Base-by-base conservation (phyloP, 2,329 filamentous ascomycete genomes). In the Aspergillus sp. region DNA sequence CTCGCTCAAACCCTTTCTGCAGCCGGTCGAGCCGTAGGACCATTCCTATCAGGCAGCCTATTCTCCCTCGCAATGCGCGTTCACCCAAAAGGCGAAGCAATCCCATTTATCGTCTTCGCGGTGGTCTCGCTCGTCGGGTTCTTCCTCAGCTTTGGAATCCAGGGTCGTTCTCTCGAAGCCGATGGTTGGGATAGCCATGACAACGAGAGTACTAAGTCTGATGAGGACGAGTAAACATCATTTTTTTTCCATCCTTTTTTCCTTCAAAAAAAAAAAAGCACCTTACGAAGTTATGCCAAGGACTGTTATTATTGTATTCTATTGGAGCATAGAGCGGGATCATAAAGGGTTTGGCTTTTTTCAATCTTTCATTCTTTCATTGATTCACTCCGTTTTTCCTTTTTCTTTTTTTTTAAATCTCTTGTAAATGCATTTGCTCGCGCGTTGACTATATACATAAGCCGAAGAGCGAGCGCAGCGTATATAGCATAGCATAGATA, bases 1-100 rank as follows among this genome's bases (percentile, higher is more conserved):
- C 83, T 98, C 33, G 95, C 95, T 0, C 95, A 99, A 74, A 96
- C 92, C 0, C 85, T 99, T 0, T 96, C 91, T 0, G 95, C 95
- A 0, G 91, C 90, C 0, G 95, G 95, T 8, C 87, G 95, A 59
- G 92, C 93, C 44, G 84, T 91, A 0, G 95, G 95, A 0, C 95
- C 95, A 0, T 93, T 98, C 64, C 79, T 96, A 0, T 95, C 92
- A 0, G 95, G 95, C 0, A 87, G 87, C 0, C 79, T 99, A 0
- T 99, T 96, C 73, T 91, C 91, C 0, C 79, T 93, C 1, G 88
- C 91, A 0, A 88, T 86, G 0, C 82, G 84, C 49, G 82, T 96
- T 5, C 79, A 82, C 11, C 89, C 88, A 2, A 95, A 92, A 68
- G 93, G 95, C 1, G 93, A 96, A 73, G 86, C 87, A 1, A 76